These are phyloP conservation scores for Coemansia sp. DNA, from an alignment of 192 early-diverging fungal species.

Conservation along the genomic window DNA sequence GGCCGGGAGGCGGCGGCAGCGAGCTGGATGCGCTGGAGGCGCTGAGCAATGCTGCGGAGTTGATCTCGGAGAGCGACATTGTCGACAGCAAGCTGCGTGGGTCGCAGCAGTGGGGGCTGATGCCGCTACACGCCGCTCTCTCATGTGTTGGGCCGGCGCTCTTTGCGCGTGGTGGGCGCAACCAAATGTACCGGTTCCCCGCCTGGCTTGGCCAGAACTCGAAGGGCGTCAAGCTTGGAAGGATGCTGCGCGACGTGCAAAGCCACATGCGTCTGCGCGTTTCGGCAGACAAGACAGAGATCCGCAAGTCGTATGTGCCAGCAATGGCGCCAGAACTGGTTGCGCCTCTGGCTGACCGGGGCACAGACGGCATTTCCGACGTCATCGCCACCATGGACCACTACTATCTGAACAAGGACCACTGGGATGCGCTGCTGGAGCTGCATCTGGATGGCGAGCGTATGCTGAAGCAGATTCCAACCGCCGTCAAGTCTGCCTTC, in stretches of 20 bases:
- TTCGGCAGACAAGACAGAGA: constrained; percentile 81
- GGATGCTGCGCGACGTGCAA: constrained; percentile 83
- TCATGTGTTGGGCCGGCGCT: constrained; percentile 85
- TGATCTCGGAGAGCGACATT: constrained; percentile 80
- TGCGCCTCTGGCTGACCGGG: constrained; percentile 33
- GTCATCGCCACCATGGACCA: constrained; percentile 89
- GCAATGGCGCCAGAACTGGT: constrained; percentile 48
- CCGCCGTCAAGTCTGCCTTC: constrained; percentile 73
- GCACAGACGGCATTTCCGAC: constrained; percentile 61
- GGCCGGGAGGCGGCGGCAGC: constrained; percentile 55
- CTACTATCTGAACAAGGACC: constrained; percentile 87
- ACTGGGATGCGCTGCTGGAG: constrained; percentile 84
- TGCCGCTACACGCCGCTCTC: constrained; percentile 83
- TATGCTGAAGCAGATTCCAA: constrained; percentile 59
- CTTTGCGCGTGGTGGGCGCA: constrained; percentile 69
- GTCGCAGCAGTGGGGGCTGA: constrained; percentile 85
- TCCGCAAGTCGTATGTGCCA: constrained; percentile 85
- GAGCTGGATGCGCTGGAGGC: constrained; percentile 57
- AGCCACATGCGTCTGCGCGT: constrained; percentile 79
- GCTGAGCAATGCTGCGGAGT: constrained; percentile 80
- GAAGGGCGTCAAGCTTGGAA: constrained; percentile 66
- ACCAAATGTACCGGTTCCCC: constrained; percentile 42
- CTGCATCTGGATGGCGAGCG: constrained; percentile 65
- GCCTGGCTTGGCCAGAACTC: constrained; percentile 93
- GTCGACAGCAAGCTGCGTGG: constrained; percentile 77